These are phyloP conservation scores for Phaffomyces antillensis DNA, from an alignment of 805 yeast genomes.

Conservation along the genomic window DNA sequence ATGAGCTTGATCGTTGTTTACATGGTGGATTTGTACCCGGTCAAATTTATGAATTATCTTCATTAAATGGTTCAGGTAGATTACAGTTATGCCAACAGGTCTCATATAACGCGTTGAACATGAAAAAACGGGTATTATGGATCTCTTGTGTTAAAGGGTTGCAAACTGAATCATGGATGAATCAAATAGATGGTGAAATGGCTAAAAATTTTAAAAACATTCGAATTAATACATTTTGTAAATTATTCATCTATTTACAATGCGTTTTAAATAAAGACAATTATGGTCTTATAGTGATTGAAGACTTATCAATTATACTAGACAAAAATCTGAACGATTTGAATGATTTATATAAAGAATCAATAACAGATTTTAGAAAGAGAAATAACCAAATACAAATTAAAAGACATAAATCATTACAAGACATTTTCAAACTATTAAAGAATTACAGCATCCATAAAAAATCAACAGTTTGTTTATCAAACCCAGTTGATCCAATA, in stretches of 20 bases:
- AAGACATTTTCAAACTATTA: constrained; percentile 13
- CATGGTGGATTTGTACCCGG: constrained; percentile 22
- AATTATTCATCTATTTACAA: constrained; percentile 12
- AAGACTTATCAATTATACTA: constrained; percentile 16
- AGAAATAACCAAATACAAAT: constrained; percentile 3
- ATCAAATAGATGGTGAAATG: neutral
- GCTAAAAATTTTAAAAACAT: constrained; percentile 1
- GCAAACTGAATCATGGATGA: neutral
- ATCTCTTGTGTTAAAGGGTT: constrained; percentile 16
- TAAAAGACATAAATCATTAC: constrained; percentile 6
- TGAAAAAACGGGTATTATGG: constrained; percentile 16
- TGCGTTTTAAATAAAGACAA: neutral
- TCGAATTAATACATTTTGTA: constrained; percentile 5
- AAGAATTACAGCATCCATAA: constrained; percentile 10
- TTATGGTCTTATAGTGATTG: constrained; percentile 17
- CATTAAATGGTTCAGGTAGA: constrained; percentile 19
- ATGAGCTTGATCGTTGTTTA: constrained; percentile 12
- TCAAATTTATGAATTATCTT: constrained; percentile 18
- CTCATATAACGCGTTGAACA: constrained; percentile 9
- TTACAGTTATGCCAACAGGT: constrained; percentile 8
- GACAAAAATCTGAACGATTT: constrained; percentile 10
- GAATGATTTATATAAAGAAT: neutral
- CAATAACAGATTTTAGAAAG: constrained; percentile 1
- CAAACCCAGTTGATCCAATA: constrained; percentile 12
- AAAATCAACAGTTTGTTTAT: constrained; percentile 13